Conservation (phyloP, 192 early-diverging fungal species). For the Ramicandelaber brevisporus region DNA sequence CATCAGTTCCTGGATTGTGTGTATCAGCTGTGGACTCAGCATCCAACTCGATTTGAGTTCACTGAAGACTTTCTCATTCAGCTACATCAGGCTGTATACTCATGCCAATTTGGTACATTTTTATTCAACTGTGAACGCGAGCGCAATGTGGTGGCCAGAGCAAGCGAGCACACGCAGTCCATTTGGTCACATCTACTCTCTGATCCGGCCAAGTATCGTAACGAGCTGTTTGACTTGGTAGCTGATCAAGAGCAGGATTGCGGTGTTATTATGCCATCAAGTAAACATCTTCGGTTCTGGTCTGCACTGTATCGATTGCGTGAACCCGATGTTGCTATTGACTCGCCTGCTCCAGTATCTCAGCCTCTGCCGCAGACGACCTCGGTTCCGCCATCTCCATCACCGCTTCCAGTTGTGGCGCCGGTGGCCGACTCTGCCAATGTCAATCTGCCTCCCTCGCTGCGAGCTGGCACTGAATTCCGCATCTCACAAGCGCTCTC, state of each 20-base stretch:
- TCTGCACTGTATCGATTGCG: constrained; percentile 12
- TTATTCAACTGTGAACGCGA: constrained; percentile 76
- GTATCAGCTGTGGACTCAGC: constrained; percentile 72
- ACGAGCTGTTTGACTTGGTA: constrained; percentile 5
- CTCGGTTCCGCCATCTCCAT: neutral
- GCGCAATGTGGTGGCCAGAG: constrained; percentile 18
- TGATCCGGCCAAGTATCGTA: constrained; percentile 9
- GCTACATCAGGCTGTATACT: constrained; percentile 65
- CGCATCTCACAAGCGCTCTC: too few relatives aligned
- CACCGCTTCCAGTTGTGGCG: constrained; percentile 1
- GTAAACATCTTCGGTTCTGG: constrained; percentile 14
- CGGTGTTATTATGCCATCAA: constrained; percentile 8
- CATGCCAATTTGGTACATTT: constrained; percentile 87
- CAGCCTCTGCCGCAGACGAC: neutral
- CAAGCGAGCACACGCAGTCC: constrained; percentile 19
- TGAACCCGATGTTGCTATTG: constrained; percentile 4
- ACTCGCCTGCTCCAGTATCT: neutral
- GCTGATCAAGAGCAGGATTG: neutral
- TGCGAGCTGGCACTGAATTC: neutral
- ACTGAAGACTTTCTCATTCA: constrained; percentile 54
- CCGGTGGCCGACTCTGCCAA: neutral
- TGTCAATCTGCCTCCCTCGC: neutral
- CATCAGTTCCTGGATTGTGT: constrained; percentile 94
- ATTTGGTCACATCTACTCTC: constrained; percentile 63
- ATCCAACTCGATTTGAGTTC: constrained; percentile 82